Evolutionary conservation across 2,329 filamentous ascomycete species (phyloP).

Genomic region (Nigrograna mackinnonii): DNA sequence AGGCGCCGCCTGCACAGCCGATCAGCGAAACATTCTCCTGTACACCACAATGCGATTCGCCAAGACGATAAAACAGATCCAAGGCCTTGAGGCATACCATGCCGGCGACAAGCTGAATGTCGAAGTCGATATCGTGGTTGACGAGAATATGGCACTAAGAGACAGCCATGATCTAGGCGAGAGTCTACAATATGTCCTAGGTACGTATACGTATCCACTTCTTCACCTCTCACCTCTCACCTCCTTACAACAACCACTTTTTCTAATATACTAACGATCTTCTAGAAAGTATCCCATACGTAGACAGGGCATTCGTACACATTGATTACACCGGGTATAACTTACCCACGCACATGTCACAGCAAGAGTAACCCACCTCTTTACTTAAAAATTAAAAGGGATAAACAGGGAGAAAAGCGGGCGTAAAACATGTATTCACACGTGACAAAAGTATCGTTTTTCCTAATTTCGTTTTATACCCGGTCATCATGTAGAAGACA

Average conservation of each 20-base stretch:
- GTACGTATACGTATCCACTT: constrained; percentile 25
- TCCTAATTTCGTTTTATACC: too few species aligned
- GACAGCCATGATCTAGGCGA: constrained; percentile 82
- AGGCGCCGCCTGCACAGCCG: constrained; percentile 76
- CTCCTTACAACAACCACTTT: neutral
- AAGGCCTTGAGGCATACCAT: constrained; percentile 83
- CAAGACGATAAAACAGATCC: constrained; percentile 82
- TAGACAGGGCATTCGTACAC: constrained; percentile 60
- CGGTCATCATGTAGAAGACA: too few species aligned
- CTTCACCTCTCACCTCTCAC: neutral
- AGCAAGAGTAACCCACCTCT: constrained; percentile 49
- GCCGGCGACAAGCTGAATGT: constrained; percentile 84
- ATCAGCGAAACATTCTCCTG: constrained; percentile 81
- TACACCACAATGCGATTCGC: constrained; percentile 95
- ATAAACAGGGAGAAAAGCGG: too few species aligned
- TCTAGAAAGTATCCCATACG: constrained; percentile 73
- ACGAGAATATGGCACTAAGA: constrained; percentile 72
- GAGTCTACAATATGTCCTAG: constrained; percentile 80
- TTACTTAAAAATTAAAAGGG: too few species aligned
- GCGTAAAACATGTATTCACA: too few species aligned
- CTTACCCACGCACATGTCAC: constrained; percentile 54
- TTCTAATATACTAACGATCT: constrained; percentile 1
- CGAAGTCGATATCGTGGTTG: constrained; percentile 81
- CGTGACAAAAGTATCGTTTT: too few species aligned
- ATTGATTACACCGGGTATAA: constrained; percentile 56